These are phyloP conservation scores for Ophiostoma novo-ulmi DNA, from an alignment of 2,329 filamentous ascomycete genomes.

Conservation along the genomic window DNA sequence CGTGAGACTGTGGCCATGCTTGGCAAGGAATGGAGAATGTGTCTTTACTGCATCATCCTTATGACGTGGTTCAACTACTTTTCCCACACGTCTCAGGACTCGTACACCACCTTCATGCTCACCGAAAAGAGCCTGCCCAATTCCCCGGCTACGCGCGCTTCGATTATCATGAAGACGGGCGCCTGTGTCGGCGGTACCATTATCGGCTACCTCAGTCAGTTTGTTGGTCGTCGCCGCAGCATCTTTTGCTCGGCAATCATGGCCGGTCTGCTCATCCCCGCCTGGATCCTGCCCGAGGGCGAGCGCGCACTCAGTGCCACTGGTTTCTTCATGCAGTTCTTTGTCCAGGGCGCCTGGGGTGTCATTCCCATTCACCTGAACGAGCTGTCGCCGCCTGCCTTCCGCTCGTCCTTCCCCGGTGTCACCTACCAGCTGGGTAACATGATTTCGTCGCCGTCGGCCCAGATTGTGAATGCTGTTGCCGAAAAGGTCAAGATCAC, in stretches of 20 bases:
- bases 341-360: constrained; percentile 61
- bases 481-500: not conserved
- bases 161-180: constrained; percentile 16
- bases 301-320: constrained; percentile 61
- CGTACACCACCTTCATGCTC: constrained; percentile 10
- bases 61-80: constrained; percentile 17
- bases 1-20: not conserved
- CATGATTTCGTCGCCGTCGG: constrained; percentile 64
- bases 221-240: constrained; percentile 62
- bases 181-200: constrained; percentile 51
- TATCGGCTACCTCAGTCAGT: constrained; percentile 63
- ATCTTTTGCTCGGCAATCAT: constrained; percentile 61
- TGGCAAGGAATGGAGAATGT: constrained; percentile 56
- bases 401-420: constrained; percentile 65
- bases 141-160: constrained; percentile 3
- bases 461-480: constrained; percentile 14
- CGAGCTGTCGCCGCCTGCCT: constrained; percentile 65
- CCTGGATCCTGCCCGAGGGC: constrained; percentile 57
- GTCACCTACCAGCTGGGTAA: constrained; percentile 71
- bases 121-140: constrained; percentile 15
- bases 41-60: constrained; percentile 35
- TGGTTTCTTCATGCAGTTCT: constrained; percentile 75
- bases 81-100: constrained; percentile 18
- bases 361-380: constrained; percentile 69
- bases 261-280: constrained; percentile 81